Evolutionary conservation across 2,329 filamentous ascomycete genomes (phyloP), one percentile per base, ranked within the genome.

Genomic region (Chaetomium sp.): DNA sequence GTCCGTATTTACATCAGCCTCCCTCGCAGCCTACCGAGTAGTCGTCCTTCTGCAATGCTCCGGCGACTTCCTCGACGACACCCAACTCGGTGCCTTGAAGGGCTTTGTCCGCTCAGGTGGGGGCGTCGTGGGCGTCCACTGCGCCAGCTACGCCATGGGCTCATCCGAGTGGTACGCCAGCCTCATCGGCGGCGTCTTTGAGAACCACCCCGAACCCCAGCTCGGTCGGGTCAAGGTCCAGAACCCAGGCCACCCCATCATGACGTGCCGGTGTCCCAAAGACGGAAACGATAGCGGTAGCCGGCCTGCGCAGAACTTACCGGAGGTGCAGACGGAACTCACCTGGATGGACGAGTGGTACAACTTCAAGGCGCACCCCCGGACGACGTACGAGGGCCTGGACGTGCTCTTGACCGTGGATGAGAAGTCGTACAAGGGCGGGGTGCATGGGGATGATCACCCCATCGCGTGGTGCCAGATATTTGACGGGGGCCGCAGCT

Each of bases 261-360:
- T 76, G 69, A 55, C 49, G 13, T 54, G 62, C n/a, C 65, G 8
- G 2, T 67, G 56, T 3, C 19, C 47, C 9, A 9, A 64, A 16
- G 49, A 35, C 9, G 27, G 63, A 16, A 49, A 35, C 9, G 27
- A 60, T 25, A 56, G 64, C 25, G 16, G 58, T 61, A 62, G 65
- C 53, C 51, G 57, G 35, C 25, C 63, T 55, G 29, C 27, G 8
- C 3, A 53, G 27, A 55, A 21, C 8, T 21, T n/a, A 27, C 21
- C 33, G 35, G 19, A 58, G 0, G 29, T 67, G n/a, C 60, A 59
- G 3, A 50, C 69, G 47, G 54, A 70, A 50, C 73, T 73, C 66
- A 60, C 67, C 5, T 78, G 74, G 74, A 73, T 76, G 60, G 78
- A 80, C 58, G 78, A 81, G 69, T 80, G 78, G 77, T 80, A 80